Conservation (phyloP, 2,329 filamentous ascomycete genomes). For the Diaporthe sp. region DNA sequence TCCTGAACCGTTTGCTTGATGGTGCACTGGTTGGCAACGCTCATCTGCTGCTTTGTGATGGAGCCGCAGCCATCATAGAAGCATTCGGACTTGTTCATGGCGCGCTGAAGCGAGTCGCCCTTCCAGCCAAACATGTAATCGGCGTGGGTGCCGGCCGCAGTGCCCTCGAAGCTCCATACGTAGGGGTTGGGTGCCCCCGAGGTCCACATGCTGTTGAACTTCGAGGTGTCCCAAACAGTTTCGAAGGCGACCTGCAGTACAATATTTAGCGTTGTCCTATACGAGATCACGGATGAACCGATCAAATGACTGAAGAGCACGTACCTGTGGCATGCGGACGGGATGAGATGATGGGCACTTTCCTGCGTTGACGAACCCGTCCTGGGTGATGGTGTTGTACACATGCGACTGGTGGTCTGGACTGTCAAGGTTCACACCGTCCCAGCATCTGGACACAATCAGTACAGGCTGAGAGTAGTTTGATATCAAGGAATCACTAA, state of each 20-base stretch:
- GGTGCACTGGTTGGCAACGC: constrained; percentile 28
- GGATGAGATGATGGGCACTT: constrained; percentile 49
- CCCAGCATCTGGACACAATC: constrained; percentile 65
- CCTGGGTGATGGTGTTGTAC: constrained; percentile 47
- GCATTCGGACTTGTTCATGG: constrained; percentile 46
- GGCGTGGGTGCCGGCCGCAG: constrained; percentile 50
- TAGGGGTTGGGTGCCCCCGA: constrained; percentile 51
- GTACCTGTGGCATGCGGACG: constrained; percentile 50
- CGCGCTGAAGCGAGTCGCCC: constrained; percentile 51
- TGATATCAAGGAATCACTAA: constrained; percentile 58
- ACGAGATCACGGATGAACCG: no score
- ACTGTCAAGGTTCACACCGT: constrained; percentile 69
- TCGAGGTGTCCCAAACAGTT: constrained; percentile 59
- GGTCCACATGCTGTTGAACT: constrained; percentile 55
- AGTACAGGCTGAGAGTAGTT: constrained; percentile 53
- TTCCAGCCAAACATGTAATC: constrained; percentile 54
- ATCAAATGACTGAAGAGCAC: background rate
- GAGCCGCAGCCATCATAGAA: constrained; percentile 35
- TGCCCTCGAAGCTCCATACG: constrained; percentile 48
- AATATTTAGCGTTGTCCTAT: background rate
- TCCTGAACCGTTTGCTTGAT: constrained; percentile 4
- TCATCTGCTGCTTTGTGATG: constrained; percentile 35
- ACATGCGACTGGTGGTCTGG: constrained; percentile 60
- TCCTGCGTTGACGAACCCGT: constrained; percentile 46
- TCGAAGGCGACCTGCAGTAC: constrained; percentile 53